Conservation (phyloP, 805 yeast genomes). For the Wickerhamiella domercqiae region DNA sequence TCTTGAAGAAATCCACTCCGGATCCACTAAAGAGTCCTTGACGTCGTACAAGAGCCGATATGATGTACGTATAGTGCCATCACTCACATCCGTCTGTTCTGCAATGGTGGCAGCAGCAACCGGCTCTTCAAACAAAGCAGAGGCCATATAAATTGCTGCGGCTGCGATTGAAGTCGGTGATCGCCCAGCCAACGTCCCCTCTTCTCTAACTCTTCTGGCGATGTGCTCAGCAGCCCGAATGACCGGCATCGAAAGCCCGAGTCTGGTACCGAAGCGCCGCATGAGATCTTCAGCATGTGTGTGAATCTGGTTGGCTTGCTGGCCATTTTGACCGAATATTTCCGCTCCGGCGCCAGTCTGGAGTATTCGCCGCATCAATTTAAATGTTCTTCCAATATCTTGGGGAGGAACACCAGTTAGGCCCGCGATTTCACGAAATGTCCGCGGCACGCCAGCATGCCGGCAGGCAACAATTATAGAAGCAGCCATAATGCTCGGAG, state of each 20-base stretch:
- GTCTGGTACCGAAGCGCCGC: constrained; percentile 88
- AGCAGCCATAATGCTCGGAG: constrained; percentile 92
- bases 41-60: constrained; percentile 71
- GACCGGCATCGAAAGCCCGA: constrained; percentile 72
- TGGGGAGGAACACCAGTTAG: constrained; percentile 84
- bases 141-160: constrained; percentile 88
- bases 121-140: constrained; percentile 68
- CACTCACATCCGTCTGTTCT: constrained; percentile 89
- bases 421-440: constrained; percentile 92
- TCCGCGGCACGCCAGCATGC: constrained; percentile 82
- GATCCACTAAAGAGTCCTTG: constrained; percentile 56
- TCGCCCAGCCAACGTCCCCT: constrained; percentile 89
- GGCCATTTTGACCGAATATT: no score
- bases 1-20: constrained; percentile 57
- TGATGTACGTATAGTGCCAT: constrained; percentile 89
- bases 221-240: constrained; percentile 88
- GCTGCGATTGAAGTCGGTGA: constrained; percentile 97
- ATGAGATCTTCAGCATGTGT: constrained; percentile 89
- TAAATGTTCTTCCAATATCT: constrained; percentile 85
- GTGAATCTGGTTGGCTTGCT: constrained; percentile 64
- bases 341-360: constrained; percentile 28
- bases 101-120: constrained; percentile 68
- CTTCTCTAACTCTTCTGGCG: constrained; percentile 76
- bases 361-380: constrained; percentile 59
- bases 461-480: constrained; percentile 90